Evolutionary conservation across 2,329 filamentous ascomycete species (phyloP), one percentile per base, ranked within the genome.

Genomic region (Fusarium brachygibbosum): DNA sequence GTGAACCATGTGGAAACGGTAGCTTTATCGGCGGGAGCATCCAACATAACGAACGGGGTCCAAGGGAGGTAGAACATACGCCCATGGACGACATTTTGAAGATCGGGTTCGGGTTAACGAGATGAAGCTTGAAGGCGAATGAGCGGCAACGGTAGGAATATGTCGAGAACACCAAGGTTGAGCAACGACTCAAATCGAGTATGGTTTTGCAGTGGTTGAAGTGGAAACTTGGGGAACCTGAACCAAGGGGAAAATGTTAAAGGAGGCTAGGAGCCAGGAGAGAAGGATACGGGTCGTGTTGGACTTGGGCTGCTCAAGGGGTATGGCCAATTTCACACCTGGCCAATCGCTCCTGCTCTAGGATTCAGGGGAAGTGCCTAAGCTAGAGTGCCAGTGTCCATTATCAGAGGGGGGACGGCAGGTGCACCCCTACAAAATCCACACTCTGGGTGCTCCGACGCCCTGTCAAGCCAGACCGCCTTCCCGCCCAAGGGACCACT

Each of bases 201-300:
- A 68, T 63, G 66, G 63, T 71, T 68, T 74, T 75, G 68, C 66
- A 67, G 72, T 74, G 63, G 69, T 72, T 74, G 72, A 72, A 72
- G 69, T 68, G 70, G 69, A 58, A 72, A 72, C 69, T 69, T 60
- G 72, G 71, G 69, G 66, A 69, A 63, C 59, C 59, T 63, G 58
- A 69, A 66, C 66, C 72, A 75, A 75, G 74, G 74, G 72, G 74
- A 75, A 76, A 76, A 76, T 76, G 74, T 75, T 75, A 75, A 75
- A 76, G 73, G 74, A 73, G 71, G 70, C 68, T 71, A 68, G 68
- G 63, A 70, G 58, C 63, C 41, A 69, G 72, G 71, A 74, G 70
- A 72, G 70, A 74, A 71, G 68, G 73, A 71, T 75, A 70, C 68
- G 69, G 59, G 62, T 70, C 62, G 37, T 60, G 68, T 69, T 71